Percentiles rank a stretch among this genome's conserved stretches.
Evolutionary conservation across 2,329 filamentous ascomycete genomes (phyloP).

Genomic region (Claviceps purpurea): DNA sequence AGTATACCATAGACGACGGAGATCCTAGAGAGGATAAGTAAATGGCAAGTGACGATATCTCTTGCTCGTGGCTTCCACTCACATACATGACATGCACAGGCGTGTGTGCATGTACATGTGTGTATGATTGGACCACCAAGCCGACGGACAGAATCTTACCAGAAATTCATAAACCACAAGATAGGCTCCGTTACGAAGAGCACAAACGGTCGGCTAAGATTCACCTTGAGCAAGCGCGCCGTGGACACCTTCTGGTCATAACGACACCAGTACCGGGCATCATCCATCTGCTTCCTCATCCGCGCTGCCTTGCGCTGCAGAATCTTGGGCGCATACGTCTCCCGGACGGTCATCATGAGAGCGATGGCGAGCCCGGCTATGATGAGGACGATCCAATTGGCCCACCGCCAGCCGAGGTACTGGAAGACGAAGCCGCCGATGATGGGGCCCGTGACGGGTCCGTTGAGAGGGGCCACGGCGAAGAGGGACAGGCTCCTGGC

Average conservation of each 20-base stretch:
- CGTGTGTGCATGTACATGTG: too few species aligned
- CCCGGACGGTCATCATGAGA: constrained; percentile 47
- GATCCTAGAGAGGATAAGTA: constrained; percentile 35
- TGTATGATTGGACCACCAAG: too few species aligned
- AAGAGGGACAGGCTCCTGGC: constrained; percentile 66
- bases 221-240: constrained; percentile 55
- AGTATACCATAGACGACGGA: constrained; percentile 77
- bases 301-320: constrained; percentile 52
- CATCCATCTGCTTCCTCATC: constrained; percentile 53
- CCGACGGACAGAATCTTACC: constrained; percentile 29
- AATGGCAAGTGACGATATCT: too few species aligned
- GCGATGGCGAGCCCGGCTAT: constrained; percentile 48
- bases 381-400: constrained; percentile 69
- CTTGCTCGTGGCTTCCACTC: too few species aligned
- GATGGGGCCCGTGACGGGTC: constrained; percentile 29
- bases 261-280: constrained; percentile 62
- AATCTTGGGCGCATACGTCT: constrained; percentile 65
- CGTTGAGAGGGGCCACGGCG: constrained; percentile 67
- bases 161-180: constrained; percentile 52
- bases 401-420: constrained; percentile 78
- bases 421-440: constrained; percentile 64
- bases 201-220: constrained; percentile 63
- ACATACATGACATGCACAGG: too few species aligned
- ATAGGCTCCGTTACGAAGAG: constrained; percentile 76
- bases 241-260: constrained; percentile 62